Conservation (phyloP, 2,329 filamentous ascomycete genomes). For the Scopulariopsis brevicaulis region DNA sequence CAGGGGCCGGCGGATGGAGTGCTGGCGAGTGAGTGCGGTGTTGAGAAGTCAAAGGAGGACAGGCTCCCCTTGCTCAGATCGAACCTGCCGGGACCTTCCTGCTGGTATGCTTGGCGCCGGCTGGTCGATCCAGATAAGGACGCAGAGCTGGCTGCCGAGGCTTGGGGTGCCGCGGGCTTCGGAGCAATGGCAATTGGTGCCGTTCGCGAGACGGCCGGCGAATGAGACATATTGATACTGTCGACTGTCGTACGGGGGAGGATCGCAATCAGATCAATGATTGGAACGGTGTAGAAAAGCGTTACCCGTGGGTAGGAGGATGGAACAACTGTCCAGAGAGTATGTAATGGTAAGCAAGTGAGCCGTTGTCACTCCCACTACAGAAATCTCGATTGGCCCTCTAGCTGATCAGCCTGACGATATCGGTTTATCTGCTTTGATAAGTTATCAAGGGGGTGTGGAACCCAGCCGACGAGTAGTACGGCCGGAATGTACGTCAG, state of each 20-base stretch:
- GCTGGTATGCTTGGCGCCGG: slow-evolving; percentile 17
- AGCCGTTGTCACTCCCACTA: slow-evolving; percentile 6
- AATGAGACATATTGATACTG: slow-evolving; percentile 37
- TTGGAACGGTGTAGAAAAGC: slow-evolving; percentile 6
- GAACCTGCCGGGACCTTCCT: slow-evolving; percentile 32
- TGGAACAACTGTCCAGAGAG: slow-evolving; percentile 8
- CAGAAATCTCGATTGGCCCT: neutral
- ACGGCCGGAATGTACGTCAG: neutral
- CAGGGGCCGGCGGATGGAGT: slow-evolving; percentile 43
- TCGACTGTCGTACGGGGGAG: neutral
- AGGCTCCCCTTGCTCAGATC: slow-evolving; percentile 37
- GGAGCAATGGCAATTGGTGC: slow-evolving; percentile 56
- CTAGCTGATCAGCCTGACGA: neutral
- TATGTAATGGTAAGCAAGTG: neutral
- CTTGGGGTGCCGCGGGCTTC: slow-evolving; percentile 29
- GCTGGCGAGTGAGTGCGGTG: slow-evolving; percentile 19
- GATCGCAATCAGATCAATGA: neutral
- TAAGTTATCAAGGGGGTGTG: neutral
- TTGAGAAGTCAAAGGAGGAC: slow-evolving; percentile 13
- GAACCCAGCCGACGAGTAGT: neutral
- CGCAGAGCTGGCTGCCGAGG: neutral
- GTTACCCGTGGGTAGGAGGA: slow-evolving; percentile 11
- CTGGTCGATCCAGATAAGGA: slow-evolving; percentile 4
- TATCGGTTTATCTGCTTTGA: neutral
- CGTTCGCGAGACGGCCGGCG: slow-evolving; percentile 43